Percentiles rank a stretch among this genome's conserved stretches.
Evolutionary conservation across 2,329 filamentous ascomycete species (phyloP).

Genomic region (Didymella arachidicola): DNA sequence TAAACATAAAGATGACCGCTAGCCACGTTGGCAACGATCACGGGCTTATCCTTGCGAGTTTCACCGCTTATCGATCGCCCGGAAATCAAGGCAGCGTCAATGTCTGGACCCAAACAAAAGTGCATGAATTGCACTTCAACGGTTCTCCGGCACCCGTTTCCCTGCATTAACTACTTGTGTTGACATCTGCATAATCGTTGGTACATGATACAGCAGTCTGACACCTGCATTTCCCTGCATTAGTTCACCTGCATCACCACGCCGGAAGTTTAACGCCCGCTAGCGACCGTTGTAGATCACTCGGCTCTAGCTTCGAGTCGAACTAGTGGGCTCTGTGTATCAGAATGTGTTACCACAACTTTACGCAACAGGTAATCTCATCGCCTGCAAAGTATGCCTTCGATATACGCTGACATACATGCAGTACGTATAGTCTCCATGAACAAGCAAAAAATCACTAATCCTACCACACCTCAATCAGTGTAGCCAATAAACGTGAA

Average conservation of each 20-base stretch:
- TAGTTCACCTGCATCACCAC: neutral
- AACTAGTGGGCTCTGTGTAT: neutral
- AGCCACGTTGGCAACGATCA: conserved; percentile 18
- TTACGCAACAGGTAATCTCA: conserved; percentile 35
- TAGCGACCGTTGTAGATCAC: neutral
- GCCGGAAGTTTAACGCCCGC: neutral
- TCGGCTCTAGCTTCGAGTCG: neutral
- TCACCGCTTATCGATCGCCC: conserved; percentile 19
- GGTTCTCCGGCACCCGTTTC: neutral
- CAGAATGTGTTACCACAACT: conserved; percentile 45
- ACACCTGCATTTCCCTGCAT: conserved; percentile 10
- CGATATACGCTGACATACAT: neutral
- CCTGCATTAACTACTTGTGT: conserved; percentile 9
- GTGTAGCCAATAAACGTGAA: too few relatives aligned
- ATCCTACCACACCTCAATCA: neutral
- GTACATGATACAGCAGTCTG: neutral
- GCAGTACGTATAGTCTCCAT: neutral
- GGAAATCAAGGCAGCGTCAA: conserved; percentile 19
- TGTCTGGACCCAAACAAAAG: conserved; percentile 8
- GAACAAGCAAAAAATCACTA: neutral
- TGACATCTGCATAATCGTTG: conserved; percentile 11
- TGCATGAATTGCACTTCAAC: neutral
- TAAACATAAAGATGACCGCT: conserved; percentile 7
- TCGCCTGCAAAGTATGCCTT: neutral
- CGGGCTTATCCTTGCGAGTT: conserved; percentile 16